A percentile compares a stretch with the other conserved stretches of the same genome.
These are phyloP conservation scores for Calonectria hongkongensis DNA, from an alignment of 2,329 filamentous ascomycete genomes.

Conservation along the genomic window DNA sequence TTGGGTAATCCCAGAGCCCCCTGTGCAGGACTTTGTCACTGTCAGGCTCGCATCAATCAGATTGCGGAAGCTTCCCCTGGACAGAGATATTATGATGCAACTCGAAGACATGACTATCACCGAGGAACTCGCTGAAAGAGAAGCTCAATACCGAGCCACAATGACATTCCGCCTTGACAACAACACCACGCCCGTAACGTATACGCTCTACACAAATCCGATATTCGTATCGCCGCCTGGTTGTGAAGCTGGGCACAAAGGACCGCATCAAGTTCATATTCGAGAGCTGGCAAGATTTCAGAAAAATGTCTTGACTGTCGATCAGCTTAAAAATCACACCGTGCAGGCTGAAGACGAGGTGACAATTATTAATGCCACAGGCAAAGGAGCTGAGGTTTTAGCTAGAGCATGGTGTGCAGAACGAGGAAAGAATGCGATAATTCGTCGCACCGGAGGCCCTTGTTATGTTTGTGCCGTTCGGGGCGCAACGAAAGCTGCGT, in stretches of 20 bases:
- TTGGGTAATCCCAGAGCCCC: constrained; percentile 31
- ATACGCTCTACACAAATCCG: constrained; percentile 31
- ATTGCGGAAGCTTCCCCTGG: constrained; percentile 15
- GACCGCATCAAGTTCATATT: background rate
- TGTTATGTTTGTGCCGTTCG: constrained; percentile 37
- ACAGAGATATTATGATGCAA: background rate
- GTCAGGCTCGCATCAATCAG: constrained; percentile 29
- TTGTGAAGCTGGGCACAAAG: constrained; percentile 11
- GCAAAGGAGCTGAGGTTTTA: constrained; percentile 25
- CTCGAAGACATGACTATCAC: background rate
- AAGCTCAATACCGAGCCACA: constrained; percentile 28
- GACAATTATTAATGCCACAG: constrained; percentile 32
- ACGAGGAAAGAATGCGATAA: constrained; percentile 29
- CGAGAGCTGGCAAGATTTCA: constrained; percentile 18
- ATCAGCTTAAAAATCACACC: constrained; percentile 24
- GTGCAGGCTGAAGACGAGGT: constrained; percentile 15
- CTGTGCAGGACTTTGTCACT: constrained; percentile 30
- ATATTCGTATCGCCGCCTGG: constrained; percentile 28
- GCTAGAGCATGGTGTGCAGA: constrained; percentile 38
- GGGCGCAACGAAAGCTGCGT: constrained; percentile 6
- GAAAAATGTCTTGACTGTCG: background rate
- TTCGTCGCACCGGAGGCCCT: constrained; percentile 26
- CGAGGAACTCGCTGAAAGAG: background rate
- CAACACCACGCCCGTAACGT: constrained; percentile 28
- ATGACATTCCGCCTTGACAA: constrained; percentile 36